Conservation (phyloP, 352 stramenopile species). For the Phytophthora boehmeriae region DNA sequence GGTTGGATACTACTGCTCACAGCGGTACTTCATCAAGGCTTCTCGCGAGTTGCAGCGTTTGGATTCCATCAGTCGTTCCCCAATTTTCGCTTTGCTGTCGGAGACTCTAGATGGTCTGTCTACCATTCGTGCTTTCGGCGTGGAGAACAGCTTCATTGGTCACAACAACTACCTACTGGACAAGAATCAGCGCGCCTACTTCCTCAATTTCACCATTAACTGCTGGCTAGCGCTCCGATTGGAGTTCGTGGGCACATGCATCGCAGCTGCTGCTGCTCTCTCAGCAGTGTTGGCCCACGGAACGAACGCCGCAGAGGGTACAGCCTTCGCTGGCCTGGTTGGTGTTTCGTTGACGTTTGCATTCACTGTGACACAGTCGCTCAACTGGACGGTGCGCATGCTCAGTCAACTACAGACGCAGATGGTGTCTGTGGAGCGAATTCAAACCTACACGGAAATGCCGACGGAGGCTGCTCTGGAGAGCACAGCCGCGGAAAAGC, state of each 20-base stretch:
- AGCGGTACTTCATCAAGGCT: conserved; percentile 92
- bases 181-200: conserved; percentile 62
- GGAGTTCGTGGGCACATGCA: conserved; percentile 58
- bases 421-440: conserved; percentile 67
- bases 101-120: conserved; percentile 94
- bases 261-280: conserved; percentile 46
- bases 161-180: conserved; percentile 51
- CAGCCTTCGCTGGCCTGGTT: conserved; percentile 46
- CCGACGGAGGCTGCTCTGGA: conserved; percentile 41
- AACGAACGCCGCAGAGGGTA: conserved; percentile 19
- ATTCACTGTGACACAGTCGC: conserved; percentile 71
- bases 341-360: conserved; percentile 68
- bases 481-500: conserved; percentile 15
- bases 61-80: conserved; percentile 90
- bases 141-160: conserved; percentile 41
- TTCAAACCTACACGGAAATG: conserved; percentile 62
- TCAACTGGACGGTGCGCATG: conserved; percentile 65
- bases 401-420: conserved; percentile 67
- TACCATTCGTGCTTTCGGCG: conserved; percentile 88
- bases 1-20: conserved; percentile 52
- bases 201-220: conserved; percentile 62
- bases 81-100: conserved; percentile 93
- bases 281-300: conserved; percentile 46
- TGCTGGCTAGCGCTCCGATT: conserved; percentile 69
- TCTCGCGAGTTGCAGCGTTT: conserved; percentile 93